These are phyloP conservation scores for Cokeromyces recurvatus DNA, from an alignment of 371 early-diverging fungal species.

Conservation along the genomic window DNA sequence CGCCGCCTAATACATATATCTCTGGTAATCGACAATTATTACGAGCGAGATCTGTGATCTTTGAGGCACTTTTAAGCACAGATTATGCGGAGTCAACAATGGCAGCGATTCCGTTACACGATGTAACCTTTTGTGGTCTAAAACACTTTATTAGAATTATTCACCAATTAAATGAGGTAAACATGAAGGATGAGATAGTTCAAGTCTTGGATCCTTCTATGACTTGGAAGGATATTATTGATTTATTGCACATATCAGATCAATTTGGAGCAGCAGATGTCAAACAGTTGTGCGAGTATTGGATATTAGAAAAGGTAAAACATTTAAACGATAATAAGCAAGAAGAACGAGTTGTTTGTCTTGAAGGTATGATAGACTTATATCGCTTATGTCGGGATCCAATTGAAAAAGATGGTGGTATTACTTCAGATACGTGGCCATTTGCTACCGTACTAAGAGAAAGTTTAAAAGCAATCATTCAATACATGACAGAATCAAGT, in stretches of 20 bases:
- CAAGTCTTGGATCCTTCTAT: background rate
- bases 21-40: slow-evolving; percentile 9
- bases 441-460: slow-evolving; percentile 14
- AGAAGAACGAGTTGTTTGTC: background rate
- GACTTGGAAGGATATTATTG: slow-evolving; percentile 19
- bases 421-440: slow-evolving; percentile 24
- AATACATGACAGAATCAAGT: slow-evolving; percentile 6
- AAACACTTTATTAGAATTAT: slow-evolving; percentile 2
- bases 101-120: slow-evolving; percentile 17
- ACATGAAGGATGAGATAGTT: background rate
- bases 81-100: slow-evolving; percentile 19
- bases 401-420: slow-evolving; percentile 16
- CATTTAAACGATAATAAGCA: background rate
- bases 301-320: slow-evolving; percentile 18
- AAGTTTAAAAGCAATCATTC: slow-evolving; percentile 5
- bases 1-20: background rate
- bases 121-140: slow-evolving; percentile 17
- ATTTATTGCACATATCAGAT: slow-evolving; percentile 26
- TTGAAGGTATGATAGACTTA: slow-evolving; percentile 20
- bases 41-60: slow-evolving; percentile 17
- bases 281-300: slow-evolving; percentile 17
- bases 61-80: slow-evolving; percentile 23
- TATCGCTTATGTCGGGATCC: slow-evolving; percentile 26
- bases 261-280: slow-evolving; percentile 18
- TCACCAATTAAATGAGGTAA: slow-evolving; percentile 7